Percentiles rank a stretch among this genome's conserved stretches.
Conservation (phyloP, 768 basidiomycete species). For the Trametes villosa region DNA sequence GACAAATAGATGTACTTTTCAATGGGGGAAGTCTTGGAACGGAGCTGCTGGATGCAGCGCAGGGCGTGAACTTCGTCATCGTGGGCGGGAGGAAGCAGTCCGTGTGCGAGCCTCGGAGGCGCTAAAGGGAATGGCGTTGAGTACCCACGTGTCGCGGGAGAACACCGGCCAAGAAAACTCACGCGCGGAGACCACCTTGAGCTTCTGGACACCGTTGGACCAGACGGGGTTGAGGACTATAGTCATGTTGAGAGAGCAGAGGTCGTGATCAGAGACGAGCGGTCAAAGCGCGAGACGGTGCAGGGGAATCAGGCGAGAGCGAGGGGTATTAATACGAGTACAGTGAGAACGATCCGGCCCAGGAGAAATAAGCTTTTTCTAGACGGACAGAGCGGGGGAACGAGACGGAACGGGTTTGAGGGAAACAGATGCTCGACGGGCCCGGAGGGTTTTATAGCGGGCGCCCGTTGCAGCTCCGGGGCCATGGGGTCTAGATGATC, state of each 20-base stretch:
- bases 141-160: constrained; percentile 7
- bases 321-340: constrained; percentile 16
- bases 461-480: constrained; percentile 3
- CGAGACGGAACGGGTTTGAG: constrained; percentile 14
- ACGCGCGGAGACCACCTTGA: constrained; percentile 65
- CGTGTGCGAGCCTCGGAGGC: constrained; percentile 37
- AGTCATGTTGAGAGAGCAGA: constrained; percentile 31
- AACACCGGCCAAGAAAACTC: constrained; percentile 29
- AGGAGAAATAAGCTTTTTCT: constrained; percentile 4
- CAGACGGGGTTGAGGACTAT: constrained; percentile 69
- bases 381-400: constrained; percentile 6
- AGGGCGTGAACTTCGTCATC: constrained; percentile 54
- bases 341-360: background rate
- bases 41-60: constrained; percentile 71
- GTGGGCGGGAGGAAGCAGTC: constrained; percentile 64
- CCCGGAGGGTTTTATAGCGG: constrained; percentile 11
- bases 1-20: constrained; percentile 89
- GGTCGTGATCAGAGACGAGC: background rate
- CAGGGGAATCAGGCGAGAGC: background rate
- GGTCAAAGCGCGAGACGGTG: background rate
- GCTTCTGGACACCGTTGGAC: constrained; percentile 70
- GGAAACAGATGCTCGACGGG: background rate
- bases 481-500: constrained; percentile 14
- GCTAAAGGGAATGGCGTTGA: constrained; percentile 25
- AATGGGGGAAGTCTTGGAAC: constrained; percentile 71